A percentile compares a stretch with the other conserved stretches of the same genome.
phyloP scores from a whole-genome alignment of 176 grass and related monocot genomes.

The maize (Zea mays) region Zm-B73-REFERENCE-NAM-5.0 NC_050099.1:26761001-26761500 shows the following conservation, averaged over 20 bases:
- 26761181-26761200: slow-evolving; percentile 71
- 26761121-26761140: slow-evolving; percentile 77
- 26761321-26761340: slow-evolving; percentile 51
- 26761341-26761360: slow-evolving; percentile 21
- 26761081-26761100: not conserved
- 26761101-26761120: slow-evolving; percentile 51
- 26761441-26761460: slow-evolving; percentile 14
- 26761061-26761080: not conserved
- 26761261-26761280: slow-evolving; percentile 59
- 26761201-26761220: slow-evolving; percentile 35
- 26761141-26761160: slow-evolving; percentile 72
- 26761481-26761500: not conserved
- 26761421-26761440: slow-evolving; percentile 22
- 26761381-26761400: slow-evolving; percentile 16
- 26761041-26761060: not conserved
- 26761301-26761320: slow-evolving; percentile 75
- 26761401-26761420: slow-evolving; percentile 23
- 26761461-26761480: not conserved
- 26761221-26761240: slow-evolving; percentile 89
- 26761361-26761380: not conserved
- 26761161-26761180: slow-evolving; percentile 53
- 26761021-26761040: slow-evolving; percentile 64
- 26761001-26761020: slow-evolving; percentile 64
- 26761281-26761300: slow-evolving; percentile 79
- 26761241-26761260: slow-evolving; percentile 64